Evolutionary conservation across 345 rosid species (phyloP).

Genomic region (Excoecaria agallocha): DNA sequence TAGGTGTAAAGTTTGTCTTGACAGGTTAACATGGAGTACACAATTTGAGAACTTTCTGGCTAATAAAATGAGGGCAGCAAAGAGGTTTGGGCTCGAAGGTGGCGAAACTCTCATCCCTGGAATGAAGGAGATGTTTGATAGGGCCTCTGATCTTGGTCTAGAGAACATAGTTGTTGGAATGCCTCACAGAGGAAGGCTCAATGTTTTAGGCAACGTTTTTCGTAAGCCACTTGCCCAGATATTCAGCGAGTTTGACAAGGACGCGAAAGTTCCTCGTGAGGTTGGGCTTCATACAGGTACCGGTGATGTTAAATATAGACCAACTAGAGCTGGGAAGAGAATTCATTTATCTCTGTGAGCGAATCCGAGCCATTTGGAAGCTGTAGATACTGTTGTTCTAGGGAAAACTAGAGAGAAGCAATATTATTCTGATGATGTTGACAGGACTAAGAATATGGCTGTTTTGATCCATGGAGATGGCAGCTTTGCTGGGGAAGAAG

Average conservation of each 20-base stretch:
- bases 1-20: conserved; percentile 64
- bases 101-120: conserved; percentile 87
- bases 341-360: conserved; percentile 83
- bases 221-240: conserved; percentile 79
- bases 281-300: conserved; percentile 76
- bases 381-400: conserved; percentile 78
- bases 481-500: conserved; percentile 88
- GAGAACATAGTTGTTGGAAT: conserved; percentile 79
- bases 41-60: conserved; percentile 87
- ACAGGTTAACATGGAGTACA: conserved; percentile 80
- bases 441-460: conserved; percentile 70
- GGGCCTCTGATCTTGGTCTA: conserved; percentile 76
- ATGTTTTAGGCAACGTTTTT: conserved; percentile 76
- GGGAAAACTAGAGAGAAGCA: conserved; percentile 87
- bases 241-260: conserved; percentile 75
- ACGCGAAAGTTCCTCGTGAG: conserved; percentile 69
- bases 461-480: conserved; percentile 89
- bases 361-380: conserved; percentile 88
- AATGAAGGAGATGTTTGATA: conserved; percentile 87
- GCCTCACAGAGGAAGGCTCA: conserved; percentile 81
- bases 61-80: conserved; percentile 69
- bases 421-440: conserved; percentile 58
- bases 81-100: conserved; percentile 88
- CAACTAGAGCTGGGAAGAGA: conserved; percentile 82
- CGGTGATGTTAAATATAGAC: conserved; percentile 83